Evolutionary conservation across 2,329 filamentous ascomycete genomes (phyloP), one percentile per base, ranked within the genome.

Genomic region (Emmonsiellopsis sp.): DNA sequence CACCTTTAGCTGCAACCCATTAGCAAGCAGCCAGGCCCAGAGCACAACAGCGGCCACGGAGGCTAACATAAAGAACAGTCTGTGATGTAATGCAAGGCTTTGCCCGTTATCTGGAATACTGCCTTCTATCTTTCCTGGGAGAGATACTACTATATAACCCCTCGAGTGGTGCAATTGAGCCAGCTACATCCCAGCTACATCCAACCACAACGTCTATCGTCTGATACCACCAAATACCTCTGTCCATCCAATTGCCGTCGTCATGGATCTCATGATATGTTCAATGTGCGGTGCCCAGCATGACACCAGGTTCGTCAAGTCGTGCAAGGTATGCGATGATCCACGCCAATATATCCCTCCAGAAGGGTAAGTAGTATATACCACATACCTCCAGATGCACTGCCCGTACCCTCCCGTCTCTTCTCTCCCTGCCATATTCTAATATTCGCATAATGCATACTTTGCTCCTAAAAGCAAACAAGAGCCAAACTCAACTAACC

Each of bases 251-350:
- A 45, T 35, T 20, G 20, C 15, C 32, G n/a, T 16, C 16, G 31
- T 51, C 13, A 51, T 59, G 43, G 64, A 65, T 48, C 57, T 66
- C 20, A 35, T 59, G 40, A 62, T 65, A 55, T 66, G 64, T 49
- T 55, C 59, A 16, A 63, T 62, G 16, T 66, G 63, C 53, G 63
- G 64, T 40, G 59, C 59, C 3, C 63, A 67, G 45, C 62, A 61
- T 53, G 51, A 57, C 5, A 54, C 51, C 13, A 49, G 55, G 2
- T 47, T 58, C 5, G 53, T 54, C 35, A 47, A 58, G n/a, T 59
- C 63, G 11, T 67, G 64, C 56, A 61, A 62, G 46, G 62, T 67
- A 52, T 67, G 64, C 54, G 64, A 67, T 57, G 64, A 67, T 53
- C 63, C 64, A 3, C 59, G 64, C 9, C 63, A 67, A 60, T 67